Percentiles rank a stretch among this genome's conserved stretches.
phyloP scores from a whole-genome alignment of 2,329 filamentous ascomycete genomes.

The Fusarium heterosporum region DNA sequence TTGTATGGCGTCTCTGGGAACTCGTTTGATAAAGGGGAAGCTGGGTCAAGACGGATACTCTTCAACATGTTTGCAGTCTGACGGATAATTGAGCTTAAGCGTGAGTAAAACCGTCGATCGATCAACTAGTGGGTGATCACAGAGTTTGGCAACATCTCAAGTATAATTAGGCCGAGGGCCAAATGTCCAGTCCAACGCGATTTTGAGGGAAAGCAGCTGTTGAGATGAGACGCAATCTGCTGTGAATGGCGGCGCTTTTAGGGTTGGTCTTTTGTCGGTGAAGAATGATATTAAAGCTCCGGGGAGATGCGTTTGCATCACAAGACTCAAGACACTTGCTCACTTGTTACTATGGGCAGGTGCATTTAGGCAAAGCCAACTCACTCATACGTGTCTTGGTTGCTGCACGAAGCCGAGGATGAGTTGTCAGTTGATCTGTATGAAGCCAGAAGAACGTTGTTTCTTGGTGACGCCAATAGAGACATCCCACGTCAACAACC shows the following conservation, averaged over 20 bases:
- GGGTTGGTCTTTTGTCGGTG: background rate
- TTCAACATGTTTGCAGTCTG: slow-evolving; percentile 1
- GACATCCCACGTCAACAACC: background rate
- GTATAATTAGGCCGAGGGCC: slow-evolving; percentile 11
- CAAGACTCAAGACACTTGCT: background rate
- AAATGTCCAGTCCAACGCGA: slow-evolving; percentile 7
- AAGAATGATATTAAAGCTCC: background rate
- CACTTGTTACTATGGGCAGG: background rate
- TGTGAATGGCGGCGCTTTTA: slow-evolving; percentile 3
- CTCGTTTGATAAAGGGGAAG: slow-evolving; percentile 4
- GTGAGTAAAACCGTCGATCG: background rate
- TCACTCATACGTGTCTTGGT: slow-evolving; percentile 6
- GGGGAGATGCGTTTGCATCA: slow-evolving; percentile 5
- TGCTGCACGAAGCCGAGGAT: slow-evolving; percentile 17
- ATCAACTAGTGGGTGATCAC: slow-evolving; percentile 2
- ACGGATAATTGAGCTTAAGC: background rate
- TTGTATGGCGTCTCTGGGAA: slow-evolving; percentile 16
- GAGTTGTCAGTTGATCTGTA: slow-evolving; percentile 21
- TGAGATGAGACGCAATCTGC: slow-evolving; percentile 19
- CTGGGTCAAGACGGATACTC: background rate
- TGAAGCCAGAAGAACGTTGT: background rate
- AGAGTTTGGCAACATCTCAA: background rate
- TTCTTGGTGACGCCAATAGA: background rate
- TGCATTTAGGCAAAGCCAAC: background rate
- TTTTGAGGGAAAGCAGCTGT: background rate